Conservation (phyloP, 2,329 filamentous ascomycete species). For the Mycosphaerella sp. region DNA sequence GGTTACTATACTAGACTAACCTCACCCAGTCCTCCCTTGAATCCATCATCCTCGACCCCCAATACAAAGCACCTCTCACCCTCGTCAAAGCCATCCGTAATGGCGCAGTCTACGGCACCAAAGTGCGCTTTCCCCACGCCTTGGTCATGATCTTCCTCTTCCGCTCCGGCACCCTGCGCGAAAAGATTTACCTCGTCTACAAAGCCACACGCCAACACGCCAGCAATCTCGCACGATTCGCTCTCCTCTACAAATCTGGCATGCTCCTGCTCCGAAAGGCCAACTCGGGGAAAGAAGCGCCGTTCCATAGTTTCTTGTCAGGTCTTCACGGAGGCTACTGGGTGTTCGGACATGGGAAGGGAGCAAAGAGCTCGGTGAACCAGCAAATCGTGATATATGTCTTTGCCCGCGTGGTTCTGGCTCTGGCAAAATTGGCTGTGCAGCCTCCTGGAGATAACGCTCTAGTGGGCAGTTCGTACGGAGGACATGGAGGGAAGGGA, state of each 20-base stretch:
- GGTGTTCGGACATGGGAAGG: constrained; percentile 76
- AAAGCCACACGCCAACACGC: constrained; percentile 87
- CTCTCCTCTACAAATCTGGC: constrained; percentile 77
- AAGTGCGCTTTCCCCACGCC: constrained; percentile 97
- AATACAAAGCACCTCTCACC: constrained; percentile 76
- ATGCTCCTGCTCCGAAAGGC: constrained; percentile 64
- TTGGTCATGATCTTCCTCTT: constrained; percentile 98
- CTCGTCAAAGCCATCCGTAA: constrained; percentile 92
- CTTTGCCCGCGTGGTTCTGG: constrained; percentile 82
- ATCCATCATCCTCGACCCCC: constrained; percentile 70
- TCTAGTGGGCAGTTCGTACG: constrained; percentile 34
- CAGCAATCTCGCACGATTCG: constrained; percentile 84
- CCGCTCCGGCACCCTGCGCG: constrained; percentile 71
- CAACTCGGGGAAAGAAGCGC: constrained; percentile 54
- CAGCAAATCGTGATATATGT: constrained; percentile 99
- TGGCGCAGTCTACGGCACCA: constrained; percentile 92
- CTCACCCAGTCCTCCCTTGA: constrained; percentile 60
- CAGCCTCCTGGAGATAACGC: constrained; percentile 47
- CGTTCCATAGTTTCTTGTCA: constrained; percentile 77
- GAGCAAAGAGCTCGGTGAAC: constrained; percentile 63
- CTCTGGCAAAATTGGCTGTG: constrained; percentile 74
- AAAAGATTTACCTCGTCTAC: constrained; percentile 72
- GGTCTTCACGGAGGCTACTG: constrained; percentile 86
- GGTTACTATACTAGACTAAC: not conserved
- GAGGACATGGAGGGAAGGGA: constrained; percentile 38